Base-by-base conservation (phyloP, 129 eudicot genomes). In the Smallanthus sonchifolius region DNA sequence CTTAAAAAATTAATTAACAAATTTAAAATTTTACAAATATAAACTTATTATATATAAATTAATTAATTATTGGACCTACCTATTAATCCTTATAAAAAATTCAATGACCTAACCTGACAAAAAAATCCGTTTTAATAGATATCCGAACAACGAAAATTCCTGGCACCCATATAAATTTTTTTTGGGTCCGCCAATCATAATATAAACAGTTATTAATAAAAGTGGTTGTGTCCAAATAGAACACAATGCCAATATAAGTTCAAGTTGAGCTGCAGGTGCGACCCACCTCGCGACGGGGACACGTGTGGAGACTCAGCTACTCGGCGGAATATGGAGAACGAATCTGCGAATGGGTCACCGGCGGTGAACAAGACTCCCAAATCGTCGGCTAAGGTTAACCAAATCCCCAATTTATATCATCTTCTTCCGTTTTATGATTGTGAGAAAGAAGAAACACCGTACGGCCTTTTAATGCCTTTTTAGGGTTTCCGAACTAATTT, bases 311-410 rank as follows among this genome's bases (percentile, higher is more conserved):
- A 74, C 71, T 74, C 38, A 74, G 63, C 64, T 64, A 11, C 64
- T 34, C 44, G 68, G 57, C 9, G 34, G 36, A 73, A 16, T 9
- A 75, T 65, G 73, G 80, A 75, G 57, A 76, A 76, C 66, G 59
- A 4, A 7, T 7, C 74, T 76, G 80, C 67, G 40, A 76, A 76
- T 43, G 80, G 80, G 1, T 76, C 80, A 16, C 15, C 80, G 59
- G 59, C 74, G 45, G 67, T 15, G 47, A 76, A 76, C 67, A 76
- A 76, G 34, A 76, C 67, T 3, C 74, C 80, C n/a, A 76, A 76
- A 52, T 76, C 80, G 4, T 66, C 80, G 34, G 80, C 80, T 5
- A 76, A 76, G 80, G 80, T 76, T 55, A 39, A 49, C 45, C 10
- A 39, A 75, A 36, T 28, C 36, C 67, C 35, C 44, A 4, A 75